Base-by-base conservation (phyloP, 1,284 basidiomycete species). In the Apiotrichum gracile region DNA sequence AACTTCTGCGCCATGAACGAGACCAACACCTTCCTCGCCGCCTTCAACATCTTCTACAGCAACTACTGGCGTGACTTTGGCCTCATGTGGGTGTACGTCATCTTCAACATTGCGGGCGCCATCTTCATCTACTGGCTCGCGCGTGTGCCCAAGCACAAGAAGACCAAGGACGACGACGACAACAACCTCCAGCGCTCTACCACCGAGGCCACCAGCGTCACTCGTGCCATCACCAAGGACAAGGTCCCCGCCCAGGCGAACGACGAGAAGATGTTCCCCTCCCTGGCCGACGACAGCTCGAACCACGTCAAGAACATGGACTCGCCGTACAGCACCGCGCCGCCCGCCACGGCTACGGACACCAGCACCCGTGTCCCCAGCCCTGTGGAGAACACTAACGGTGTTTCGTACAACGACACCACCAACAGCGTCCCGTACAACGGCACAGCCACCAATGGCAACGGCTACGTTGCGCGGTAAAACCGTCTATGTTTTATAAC, bases 21-120 rank as follows among this genome's bases (percentile, higher is more conserved):
- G 4, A 84, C 83, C 14, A 81, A 86, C 67, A 66, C 78, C 33
- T 85, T 82, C 77, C 74, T 88, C 55, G 71, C 63, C 5, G 61
- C 65, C 17, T 83, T 85, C 71, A 79, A 81, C 50, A 83, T 85
- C 57, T 76, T 69, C 58, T 85, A 83, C 57, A 63, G 61, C 26
- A 66, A 83, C 55, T 77, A 61, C 47, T 86, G 83, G 83, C 76
- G 84, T 14, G 75, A 87, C 68, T 78, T 83, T 44, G 85, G 83
- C 1, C 70, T 88, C 45, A 72, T 88, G 55, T 80, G 79, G 65
- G 83, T 74, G 0, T 88, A 82, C 72, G 80, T 85, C 58, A 62
- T 76, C 17, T 81, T 87, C 73, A 87, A 88, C 57, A 51, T 68
- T 31, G 39, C 63, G 39, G 70, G 59, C 5, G 74, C 73, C 37